phyloP scores from a whole-genome alignment of 2,329 filamentous ascomycete species.

The Diplodia scrobiculata region DNA sequence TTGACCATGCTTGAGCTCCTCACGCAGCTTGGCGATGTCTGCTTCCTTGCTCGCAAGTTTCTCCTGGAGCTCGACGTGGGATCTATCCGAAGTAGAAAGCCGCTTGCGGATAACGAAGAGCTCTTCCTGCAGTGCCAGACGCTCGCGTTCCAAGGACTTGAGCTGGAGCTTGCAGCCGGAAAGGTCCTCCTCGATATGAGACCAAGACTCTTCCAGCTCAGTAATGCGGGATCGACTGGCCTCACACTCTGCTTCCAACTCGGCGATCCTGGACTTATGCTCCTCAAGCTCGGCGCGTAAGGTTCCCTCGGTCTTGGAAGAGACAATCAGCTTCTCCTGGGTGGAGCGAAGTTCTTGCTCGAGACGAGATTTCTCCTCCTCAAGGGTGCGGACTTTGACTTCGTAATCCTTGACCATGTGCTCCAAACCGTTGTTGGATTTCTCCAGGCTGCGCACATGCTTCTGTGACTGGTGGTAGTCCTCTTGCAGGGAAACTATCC shows the following conservation, averaged over 20 bases:
- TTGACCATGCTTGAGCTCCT: conserved; percentile 19
- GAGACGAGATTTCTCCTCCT: conserved; percentile 36
- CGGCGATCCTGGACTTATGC: conserved; percentile 37
- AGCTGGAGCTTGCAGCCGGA: conserved; percentile 31
- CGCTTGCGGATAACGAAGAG: conserved; percentile 33
- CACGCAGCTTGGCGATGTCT: conserved; percentile 7
- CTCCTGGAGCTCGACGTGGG: conserved; percentile 30
- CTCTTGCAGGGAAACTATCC: conserved; percentile 39
- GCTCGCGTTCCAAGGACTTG: conserved; percentile 35
- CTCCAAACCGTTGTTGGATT: conserved; percentile 36
- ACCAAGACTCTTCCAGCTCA: conserved; percentile 37
- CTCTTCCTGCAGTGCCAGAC: conserved; percentile 35
- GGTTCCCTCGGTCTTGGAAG: conserved; percentile 33
- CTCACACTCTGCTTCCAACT: conserved; percentile 34
- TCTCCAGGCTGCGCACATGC: conserved; percentile 35
- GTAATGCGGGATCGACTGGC: conserved; percentile 34
- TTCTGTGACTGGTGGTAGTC: conserved; percentile 32
- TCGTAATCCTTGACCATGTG: conserved; percentile 37
- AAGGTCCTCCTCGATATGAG: conserved; percentile 36
- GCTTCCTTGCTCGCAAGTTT: conserved; percentile 31
- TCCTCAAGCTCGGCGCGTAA: conserved; percentile 33
- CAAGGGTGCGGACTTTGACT: conserved; percentile 37
- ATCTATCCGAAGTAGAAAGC: conserved; percentile 34
- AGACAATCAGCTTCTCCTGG: conserved; percentile 34
- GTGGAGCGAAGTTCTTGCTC: conserved; percentile 36